Evolutionary conservation across 345 rosid genomes (phyloP).

Genomic region (Boechera stricta): DNA sequence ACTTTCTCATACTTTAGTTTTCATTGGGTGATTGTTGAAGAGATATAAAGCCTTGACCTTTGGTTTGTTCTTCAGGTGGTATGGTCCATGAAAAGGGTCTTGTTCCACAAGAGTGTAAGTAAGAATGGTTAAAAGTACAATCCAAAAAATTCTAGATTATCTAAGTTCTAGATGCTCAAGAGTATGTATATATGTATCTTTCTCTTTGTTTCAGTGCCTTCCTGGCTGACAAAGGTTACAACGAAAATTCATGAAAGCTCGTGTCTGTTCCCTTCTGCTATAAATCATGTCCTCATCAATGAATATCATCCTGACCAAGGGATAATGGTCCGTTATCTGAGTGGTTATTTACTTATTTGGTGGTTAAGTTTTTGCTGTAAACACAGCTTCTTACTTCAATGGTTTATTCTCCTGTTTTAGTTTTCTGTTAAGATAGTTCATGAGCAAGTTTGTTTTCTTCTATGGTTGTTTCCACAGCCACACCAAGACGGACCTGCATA

Average conservation of each 20-base stretch:
- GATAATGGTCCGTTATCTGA: constrained; percentile 64
- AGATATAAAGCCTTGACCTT: neutral
- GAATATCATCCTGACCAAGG: constrained; percentile 89
- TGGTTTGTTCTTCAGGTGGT: constrained; percentile 66
- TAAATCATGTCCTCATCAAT: constrained; percentile 90
- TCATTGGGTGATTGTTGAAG: neutral
- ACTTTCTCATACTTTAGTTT: neutral
- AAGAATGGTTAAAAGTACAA: neutral
- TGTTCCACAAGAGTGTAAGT: constrained; percentile 87
- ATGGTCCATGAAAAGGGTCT: constrained; percentile 97
- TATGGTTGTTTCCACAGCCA: constrained; percentile 57
- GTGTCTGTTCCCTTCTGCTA: constrained; percentile 71
- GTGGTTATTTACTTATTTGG: neutral
- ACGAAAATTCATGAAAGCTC: constrained; percentile 64
- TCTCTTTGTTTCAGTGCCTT: constrained; percentile 67
- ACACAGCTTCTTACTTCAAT: constrained; percentile 1
- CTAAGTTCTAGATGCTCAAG: neutral
- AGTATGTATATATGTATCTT: neutral
- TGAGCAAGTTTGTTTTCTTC: constrained; percentile 10
- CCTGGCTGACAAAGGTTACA: constrained; percentile 69
- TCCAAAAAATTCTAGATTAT: neutral
- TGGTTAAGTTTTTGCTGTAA: neutral
- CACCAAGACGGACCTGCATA: constrained; percentile 98
- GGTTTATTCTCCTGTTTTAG: neutral
- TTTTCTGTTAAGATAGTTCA: neutral